Conservation (phyloP, 495 filamentous ascomycete species). For the Letharia lupina region DNA sequence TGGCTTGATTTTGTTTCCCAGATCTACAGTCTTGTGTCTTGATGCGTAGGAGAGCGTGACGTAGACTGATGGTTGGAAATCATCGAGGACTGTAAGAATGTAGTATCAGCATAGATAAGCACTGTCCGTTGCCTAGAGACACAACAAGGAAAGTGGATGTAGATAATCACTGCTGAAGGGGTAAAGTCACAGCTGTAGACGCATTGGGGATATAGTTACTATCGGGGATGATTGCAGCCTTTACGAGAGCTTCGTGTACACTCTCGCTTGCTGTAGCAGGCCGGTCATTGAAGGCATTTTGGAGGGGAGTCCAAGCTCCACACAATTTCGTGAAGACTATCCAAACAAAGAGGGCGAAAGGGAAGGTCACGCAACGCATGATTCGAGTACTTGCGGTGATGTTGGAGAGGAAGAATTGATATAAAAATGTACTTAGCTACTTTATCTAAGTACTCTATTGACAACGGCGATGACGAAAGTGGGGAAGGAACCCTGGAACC, state of each 20-base stretch:
- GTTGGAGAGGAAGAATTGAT: neutral
- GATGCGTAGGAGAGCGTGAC: conserved; percentile 45
- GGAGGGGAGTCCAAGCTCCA: conserved; percentile 4
- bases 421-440: neutral
- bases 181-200: neutral
- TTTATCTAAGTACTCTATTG: neutral
- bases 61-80: conserved; percentile 49
- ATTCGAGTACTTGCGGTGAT: neutral
- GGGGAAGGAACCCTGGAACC: neutral
- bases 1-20: conserved; percentile 56
- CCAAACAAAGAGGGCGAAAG: neutral
- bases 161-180: neutral
- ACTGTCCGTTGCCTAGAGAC: neutral
- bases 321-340: neutral
- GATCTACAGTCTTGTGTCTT: conserved; percentile 34
- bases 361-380: neutral
- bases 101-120: neutral
- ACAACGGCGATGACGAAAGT: neutral
- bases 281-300: conserved; percentile 4
- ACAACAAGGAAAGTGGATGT: neutral
- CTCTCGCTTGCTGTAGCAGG: neutral
- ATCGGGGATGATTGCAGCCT: conserved; percentile 15
- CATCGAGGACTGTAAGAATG: conserved; percentile 48
- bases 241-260: conserved; percentile 6
- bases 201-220: neutral